Conservation (phyloP, 73 alveolate genomes). For the Blepharisma stoltei region DNA sequence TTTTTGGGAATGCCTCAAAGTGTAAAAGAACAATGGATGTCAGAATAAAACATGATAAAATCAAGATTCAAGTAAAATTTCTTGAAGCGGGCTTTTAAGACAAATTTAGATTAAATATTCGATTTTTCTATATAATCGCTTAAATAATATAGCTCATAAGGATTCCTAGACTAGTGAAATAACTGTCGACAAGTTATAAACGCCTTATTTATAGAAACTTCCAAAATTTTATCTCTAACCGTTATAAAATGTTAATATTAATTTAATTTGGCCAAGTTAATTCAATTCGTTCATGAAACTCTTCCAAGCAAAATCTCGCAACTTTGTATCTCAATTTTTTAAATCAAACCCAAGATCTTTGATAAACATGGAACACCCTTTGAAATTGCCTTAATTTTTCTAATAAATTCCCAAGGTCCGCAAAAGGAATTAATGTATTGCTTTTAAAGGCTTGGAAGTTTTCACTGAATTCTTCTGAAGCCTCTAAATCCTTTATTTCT, state of each 20-base stretch:
- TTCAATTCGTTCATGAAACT: slow-evolving; percentile 9
- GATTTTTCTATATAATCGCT: too few species aligned
- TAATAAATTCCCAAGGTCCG: background rate
- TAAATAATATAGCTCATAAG: too few species aligned
- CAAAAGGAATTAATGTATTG: background rate
- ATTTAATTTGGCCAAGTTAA: background rate
- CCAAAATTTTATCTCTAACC: too few species aligned
- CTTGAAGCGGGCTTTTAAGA: too few species aligned
- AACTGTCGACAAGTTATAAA: too few species aligned
- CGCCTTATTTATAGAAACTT: too few species aligned
- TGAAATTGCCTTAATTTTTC: background rate
- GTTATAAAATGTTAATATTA: background rate
- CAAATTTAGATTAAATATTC: too few species aligned
- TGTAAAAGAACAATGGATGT: background rate
- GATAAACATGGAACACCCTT: background rate
- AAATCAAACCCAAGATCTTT: background rate
- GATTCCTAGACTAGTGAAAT: too few species aligned
- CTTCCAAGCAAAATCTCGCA: slow-evolving; percentile 4
- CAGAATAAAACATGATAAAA: background rate
- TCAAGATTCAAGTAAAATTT: too few species aligned
- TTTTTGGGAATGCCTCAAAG: background rate
- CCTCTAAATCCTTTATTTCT: background rate
- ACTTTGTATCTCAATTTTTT: slow-evolving; percentile 12
- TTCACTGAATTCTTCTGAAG: background rate
- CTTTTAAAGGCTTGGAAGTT: background rate